phyloP scores from a whole-genome alignment of 169 alveolate genomes.

The Plasmodium coatneyi region DNA sequence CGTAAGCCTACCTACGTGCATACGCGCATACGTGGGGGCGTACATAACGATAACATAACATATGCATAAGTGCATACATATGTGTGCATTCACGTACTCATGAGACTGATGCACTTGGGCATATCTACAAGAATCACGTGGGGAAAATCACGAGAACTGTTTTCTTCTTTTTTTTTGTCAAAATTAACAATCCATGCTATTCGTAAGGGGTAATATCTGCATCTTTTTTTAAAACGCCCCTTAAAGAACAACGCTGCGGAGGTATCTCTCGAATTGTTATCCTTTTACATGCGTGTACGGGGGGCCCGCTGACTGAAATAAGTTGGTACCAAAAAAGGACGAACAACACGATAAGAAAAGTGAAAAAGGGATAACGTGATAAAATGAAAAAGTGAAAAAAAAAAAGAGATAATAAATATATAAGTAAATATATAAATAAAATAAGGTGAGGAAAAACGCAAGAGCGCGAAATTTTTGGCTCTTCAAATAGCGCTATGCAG shows the following conservation, averaged over 20 bases:
- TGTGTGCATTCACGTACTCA: background rate
- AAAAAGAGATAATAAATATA: background rate
- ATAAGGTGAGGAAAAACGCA: background rate
- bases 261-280: background rate
- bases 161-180: background rate
- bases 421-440: background rate
- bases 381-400: no score
- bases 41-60: background rate
- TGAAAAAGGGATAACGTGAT: background rate
- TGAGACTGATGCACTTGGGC: background rate
- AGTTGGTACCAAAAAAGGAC: background rate
- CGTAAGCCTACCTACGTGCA: conserved; percentile 1
- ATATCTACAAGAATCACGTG: background rate
- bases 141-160: background rate
- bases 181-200: background rate
- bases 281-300: background rate
- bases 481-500: background rate
- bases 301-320: background rate
- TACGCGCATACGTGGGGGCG: background rate
- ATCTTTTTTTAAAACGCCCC: background rate
- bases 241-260: background rate
- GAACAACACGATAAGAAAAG: background rate
- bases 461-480: background rate
- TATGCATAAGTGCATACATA: background rate
- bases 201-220: background rate